phyloP scores from a whole-genome alignment of 306 rosid genomes.

The Medicago truncatula region DNA sequence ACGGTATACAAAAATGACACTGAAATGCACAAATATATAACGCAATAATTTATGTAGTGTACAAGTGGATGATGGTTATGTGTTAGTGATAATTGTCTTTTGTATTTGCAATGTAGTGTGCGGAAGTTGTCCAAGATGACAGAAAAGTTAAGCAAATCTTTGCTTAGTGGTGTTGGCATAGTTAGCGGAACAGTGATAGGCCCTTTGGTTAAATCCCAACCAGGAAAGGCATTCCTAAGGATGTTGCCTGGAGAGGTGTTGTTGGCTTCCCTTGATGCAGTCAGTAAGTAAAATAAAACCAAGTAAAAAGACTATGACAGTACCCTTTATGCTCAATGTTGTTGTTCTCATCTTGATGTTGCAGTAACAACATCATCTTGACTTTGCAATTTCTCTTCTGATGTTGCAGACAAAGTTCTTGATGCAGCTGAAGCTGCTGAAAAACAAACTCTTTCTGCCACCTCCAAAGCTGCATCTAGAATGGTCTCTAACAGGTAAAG shows the following conservation, averaged over 20 bases:
- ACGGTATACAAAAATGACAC: slow-evolving; percentile 58
- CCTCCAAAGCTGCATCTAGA: slow-evolving; percentile 72
- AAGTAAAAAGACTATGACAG: neutral
- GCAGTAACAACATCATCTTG: neutral
- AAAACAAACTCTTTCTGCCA: slow-evolving; percentile 78
- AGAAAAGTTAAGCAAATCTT: slow-evolving; percentile 77
- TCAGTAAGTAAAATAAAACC: slow-evolving; percentile 75
- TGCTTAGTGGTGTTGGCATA: slow-evolving; percentile 84
- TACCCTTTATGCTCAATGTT: slow-evolving; percentile 10
- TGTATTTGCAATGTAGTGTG: slow-evolving; percentile 54
- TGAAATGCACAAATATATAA: neutral
- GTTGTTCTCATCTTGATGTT: no score
- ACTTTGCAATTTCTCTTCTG: slow-evolving; percentile 11
- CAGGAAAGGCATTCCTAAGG: slow-evolving; percentile 77
- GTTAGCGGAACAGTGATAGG: slow-evolving; percentile 74
- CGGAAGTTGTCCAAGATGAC: slow-evolving; percentile 82
- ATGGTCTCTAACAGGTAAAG: slow-evolving; percentile 71
- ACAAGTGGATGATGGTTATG: neutral
- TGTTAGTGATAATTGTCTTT: slow-evolving; percentile 5
- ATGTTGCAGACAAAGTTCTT: slow-evolving; percentile 72
- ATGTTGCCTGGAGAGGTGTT: slow-evolving; percentile 93
- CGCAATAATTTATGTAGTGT: no score
- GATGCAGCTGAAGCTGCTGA: slow-evolving; percentile 98
- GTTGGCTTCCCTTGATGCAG: slow-evolving; percentile 89
- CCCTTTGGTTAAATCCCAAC: slow-evolving; percentile 72